phyloP scores from a whole-genome alignment of 2,329 filamentous ascomycete species.

The Fulvia fulva region DNA sequence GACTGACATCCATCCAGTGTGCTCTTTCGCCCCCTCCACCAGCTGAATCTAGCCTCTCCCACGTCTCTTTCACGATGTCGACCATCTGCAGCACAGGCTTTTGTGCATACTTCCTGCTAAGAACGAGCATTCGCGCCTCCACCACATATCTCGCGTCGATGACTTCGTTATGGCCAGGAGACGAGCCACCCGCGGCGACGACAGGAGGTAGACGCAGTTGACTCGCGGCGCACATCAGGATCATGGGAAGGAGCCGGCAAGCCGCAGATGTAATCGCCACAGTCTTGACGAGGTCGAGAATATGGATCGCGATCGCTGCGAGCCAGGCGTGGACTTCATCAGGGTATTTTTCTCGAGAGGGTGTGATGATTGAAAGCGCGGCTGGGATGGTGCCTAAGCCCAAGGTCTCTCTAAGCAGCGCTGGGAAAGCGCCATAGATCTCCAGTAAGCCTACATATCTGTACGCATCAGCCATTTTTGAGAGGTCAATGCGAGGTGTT shows the following conservation, averaged over 20 bases:
- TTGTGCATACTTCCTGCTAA: conserved; percentile 47
- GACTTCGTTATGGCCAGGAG: conserved; percentile 37
- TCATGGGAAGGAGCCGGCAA: conserved; percentile 51
- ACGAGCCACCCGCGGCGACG: conserved; percentile 36
- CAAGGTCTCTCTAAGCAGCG: conserved; percentile 26
- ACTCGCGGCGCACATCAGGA: conserved; percentile 49
- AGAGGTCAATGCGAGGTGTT: conserved; percentile 51
- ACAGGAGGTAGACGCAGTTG: conserved; percentile 41
- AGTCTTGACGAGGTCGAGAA: conserved; percentile 46
- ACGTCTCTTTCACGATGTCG: conserved; percentile 51
- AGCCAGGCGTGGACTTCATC: conserved; percentile 39
- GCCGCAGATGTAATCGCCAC: conserved; percentile 52
- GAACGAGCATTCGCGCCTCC: conserved; percentile 44
- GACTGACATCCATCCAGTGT: conserved; percentile 57
- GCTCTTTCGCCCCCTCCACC: conserved; percentile 37
- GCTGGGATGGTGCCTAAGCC: neutral
- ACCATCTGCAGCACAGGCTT: conserved; percentile 51
- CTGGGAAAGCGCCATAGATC: conserved; percentile 52
- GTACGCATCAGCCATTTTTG: conserved; percentile 52
- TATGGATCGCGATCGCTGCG: conserved; percentile 50
- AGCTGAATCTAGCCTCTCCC: conserved; percentile 47
- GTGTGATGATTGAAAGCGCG: neutral
- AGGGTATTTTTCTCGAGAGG: conserved; percentile 6
- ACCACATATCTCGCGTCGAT: conserved; percentile 45
- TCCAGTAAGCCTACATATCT: conserved; percentile 52